Base-by-base conservation (phyloP, 805 yeast genomes). In the Lipomyces sp. region DNA sequence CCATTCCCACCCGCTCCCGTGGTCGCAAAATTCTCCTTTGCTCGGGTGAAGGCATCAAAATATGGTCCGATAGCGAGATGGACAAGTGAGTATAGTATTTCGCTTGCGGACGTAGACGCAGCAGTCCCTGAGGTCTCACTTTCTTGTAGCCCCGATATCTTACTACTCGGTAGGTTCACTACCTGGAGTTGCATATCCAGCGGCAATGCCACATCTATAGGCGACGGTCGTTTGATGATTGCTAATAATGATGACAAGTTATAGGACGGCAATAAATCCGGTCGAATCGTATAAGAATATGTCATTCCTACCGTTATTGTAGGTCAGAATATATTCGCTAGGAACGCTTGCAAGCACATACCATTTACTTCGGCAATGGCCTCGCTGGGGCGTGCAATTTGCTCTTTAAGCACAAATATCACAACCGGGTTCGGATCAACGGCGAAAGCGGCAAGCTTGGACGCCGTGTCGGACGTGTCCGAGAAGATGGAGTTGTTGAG, bases 61-160 rank as follows among this genome's bases (percentile, higher is more conserved):
- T 87, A 86, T 0, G 95, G 90, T 0, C 86, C 81, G 30, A 92
- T 79, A 1, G 92, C 96, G 50, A 84, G 77, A 62, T 83, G 83
- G 30, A 92, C 76, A 34, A 93, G 76, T 0, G 86, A 79, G 70
- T 86, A 81, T n/a, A 92, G 73, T 34, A 82, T 80, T 58, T 87
- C 89, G 64, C 83, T 83, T 1, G 82, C 72, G 35, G 68, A 34
- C 69, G 53, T 62, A 57, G 53, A 24, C 24, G 24, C 63, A 53
- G 60, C 10, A 8, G 54, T 42, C 50, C 53, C 63, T n/a, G 54
- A 15, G 33, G 48, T 34, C 39, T 50, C 54, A 3, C 34, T 53
- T 5, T 37, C 62, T 39, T 53, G 33, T 4, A 48, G 60, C 11
- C 48, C 54, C 30, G 55, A 50, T 7, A 59, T 59, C n/a, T 66